phyloP scores from a whole-genome alignment of 148 eudicot genomes.

The Tetragonia tetragonoides region DNA sequence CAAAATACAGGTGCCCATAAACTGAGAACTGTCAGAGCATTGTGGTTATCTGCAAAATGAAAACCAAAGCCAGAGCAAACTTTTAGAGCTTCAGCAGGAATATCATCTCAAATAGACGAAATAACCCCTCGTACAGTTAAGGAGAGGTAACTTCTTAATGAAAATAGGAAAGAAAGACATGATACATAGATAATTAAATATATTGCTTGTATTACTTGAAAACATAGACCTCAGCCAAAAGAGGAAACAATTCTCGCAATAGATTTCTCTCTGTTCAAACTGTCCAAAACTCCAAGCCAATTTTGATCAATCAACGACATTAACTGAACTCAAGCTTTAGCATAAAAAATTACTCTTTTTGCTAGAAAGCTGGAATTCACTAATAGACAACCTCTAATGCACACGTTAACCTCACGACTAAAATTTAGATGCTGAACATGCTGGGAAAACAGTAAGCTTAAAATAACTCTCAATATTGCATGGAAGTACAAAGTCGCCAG shows the following conservation, averaged over 20 bases:
- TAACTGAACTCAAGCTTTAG: not conserved
- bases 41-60: conserved; percentile 76
- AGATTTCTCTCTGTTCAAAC: not conserved
- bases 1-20: conserved; percentile 91
- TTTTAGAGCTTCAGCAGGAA: not conserved
- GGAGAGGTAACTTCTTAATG: not conserved
- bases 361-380: too few relatives aligned
- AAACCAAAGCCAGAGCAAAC: not conserved
- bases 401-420: not conserved
- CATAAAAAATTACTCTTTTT: too few relatives aligned
- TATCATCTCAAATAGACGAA: not conserved
- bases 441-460: not conserved
- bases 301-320: too few relatives aligned
- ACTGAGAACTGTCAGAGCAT: conserved; percentile 75
- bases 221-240: not conserved
- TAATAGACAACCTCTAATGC: too few relatives aligned
- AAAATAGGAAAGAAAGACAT: not conserved
- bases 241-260: not conserved
- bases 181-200: too few relatives aligned
- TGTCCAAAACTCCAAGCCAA: conserved; percentile 1
- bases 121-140: not conserved
- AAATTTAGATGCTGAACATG: not conserved
- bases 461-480: not conserved
- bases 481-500: not conserved
- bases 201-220: not conserved